Evolutionary conservation across 2,329 filamentous ascomycete species (phyloP), one percentile per base, ranked within the genome.

Genomic region (Cadophora sp.): DNA sequence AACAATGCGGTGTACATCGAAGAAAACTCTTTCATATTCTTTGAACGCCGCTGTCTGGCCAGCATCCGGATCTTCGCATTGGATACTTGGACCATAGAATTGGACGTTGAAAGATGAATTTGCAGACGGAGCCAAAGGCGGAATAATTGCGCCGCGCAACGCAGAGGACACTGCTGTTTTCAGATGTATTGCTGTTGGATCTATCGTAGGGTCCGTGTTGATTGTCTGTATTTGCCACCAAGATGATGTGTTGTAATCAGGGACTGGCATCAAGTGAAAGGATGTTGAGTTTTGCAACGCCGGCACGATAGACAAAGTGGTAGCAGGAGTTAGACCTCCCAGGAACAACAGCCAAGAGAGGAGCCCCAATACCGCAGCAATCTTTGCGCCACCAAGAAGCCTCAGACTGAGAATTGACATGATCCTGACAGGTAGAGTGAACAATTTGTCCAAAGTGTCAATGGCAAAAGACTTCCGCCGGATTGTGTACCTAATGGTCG

Each of bases 361-460:
- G 3, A 55, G 26, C n/a, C 51, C 51, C 9, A 55, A 9, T 5
- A 55, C 24, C 27, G 51, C 51, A 29, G 51, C 51, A 29, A 55
- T 31, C 27, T 55, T 55, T 4, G 51, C 51, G 8, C 51, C 51
- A 4, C 51, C 51, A 31, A 55, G 51, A 14, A 55, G 26, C 8
- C 51, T 31, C 27, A 29, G n/a, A 14, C 24, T 29, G 26, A 55
- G 31, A 4, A 55, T 55, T 4, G 51, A 16, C 8, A 16, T 19
- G 51, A 55, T 31, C 26, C 26, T 29, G 19, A 71, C 62, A 2
- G 70, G 70, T 4, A 69, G 31, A 14, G 67, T 22, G 48, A 73
- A 74, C 1, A 74, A 16, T 24, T 64, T 69, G 58, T 74, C 70
- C 2, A 74, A n/a, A 16, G 59, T 68, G 19, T 58, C 63, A 48